Evolutionary conservation across 768 basidiomycete genomes (phyloP), one percentile per base, ranked within the genome.

Genomic region (Russula vinacea): DNA sequence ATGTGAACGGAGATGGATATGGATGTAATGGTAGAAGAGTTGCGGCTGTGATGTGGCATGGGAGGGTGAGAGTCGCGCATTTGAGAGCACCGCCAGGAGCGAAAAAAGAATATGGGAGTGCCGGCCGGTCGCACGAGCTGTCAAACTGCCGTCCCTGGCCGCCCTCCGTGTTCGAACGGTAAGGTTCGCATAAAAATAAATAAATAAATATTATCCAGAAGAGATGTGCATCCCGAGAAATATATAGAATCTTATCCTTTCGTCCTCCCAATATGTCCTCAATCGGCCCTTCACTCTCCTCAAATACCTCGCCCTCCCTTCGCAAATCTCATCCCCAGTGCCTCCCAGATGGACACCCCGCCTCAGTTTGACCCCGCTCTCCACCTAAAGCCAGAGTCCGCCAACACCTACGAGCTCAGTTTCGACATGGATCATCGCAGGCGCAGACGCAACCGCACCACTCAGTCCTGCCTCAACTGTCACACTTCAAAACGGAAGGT

Each of bases 401-500:
- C 64, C 26, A 53, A 59, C 16, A 42, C 62, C 24, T 63, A 62
- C 57, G 58, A 70, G 54, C 87, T 86, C 77, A 81, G 81, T 61
- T 76, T 84, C 62, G 87, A 89, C 75, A 86, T 83, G 24, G 84
- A 88, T 78, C 87, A 88, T 70, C 81, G 90, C 76, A 93, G 89
- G 74, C 82, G 92, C 70, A 87, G 93, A 73, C 83, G 94, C 72
- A 96, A 96, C 78, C 82, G 94, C 72, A 94, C 93, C 53, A 94
- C 92, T 2, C 90, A 94, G 78, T 91, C 89, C 26, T 87, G 85
- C 70, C 78, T 87, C 64, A 92, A 92, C 71, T 96, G 94, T 78
- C 94, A 96, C 76, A 94, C 92, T 51, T 94, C 93, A 59, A 96
- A 96, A 78, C 80, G 94, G 70, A 94, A 94, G 83, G 92, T 92